phyloP scores from a whole-genome alignment of 768 basidiomycete genomes.

The Mycena galericulata region DNA sequence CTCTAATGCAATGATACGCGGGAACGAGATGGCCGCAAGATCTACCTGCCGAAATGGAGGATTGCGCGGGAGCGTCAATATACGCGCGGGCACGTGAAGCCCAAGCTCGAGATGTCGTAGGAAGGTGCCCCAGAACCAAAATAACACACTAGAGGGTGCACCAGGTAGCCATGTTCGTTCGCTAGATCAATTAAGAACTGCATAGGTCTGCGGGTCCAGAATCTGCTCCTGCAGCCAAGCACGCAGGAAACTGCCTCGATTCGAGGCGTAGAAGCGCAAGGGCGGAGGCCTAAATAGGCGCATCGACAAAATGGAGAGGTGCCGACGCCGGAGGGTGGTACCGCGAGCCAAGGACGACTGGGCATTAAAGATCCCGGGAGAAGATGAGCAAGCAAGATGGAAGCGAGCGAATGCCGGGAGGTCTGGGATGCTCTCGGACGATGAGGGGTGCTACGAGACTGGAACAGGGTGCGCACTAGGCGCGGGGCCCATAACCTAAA shows the following conservation, averaged over 20 bases:
- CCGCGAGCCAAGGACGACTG: not conserved
- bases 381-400: not conserved
- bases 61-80: not conserved
- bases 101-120: not conserved
- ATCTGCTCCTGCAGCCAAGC: not conserved
- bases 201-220: not conserved
- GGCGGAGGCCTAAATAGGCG: not conserved
- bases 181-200: slow-evolving; percentile 11
- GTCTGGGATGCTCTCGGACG: not conserved
- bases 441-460: not conserved
- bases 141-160: not conserved
- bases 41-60: not conserved
- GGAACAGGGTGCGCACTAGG: not conserved
- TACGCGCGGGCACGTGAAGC: not conserved
- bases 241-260: not conserved
- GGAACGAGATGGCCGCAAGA: not conserved
- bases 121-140: not conserved
- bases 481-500: no score
- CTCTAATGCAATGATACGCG: not conserved
- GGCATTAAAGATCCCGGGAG: slow-evolving; percentile 5
- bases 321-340: not conserved
- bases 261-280: not conserved
- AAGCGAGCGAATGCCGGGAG: not conserved
- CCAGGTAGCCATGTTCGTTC: not conserved
- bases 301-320: not conserved